These are phyloP conservation scores for Coemansia sp. DNA, from an alignment of 192 early-diverging fungal genomes.

Conservation along the genomic window DNA sequence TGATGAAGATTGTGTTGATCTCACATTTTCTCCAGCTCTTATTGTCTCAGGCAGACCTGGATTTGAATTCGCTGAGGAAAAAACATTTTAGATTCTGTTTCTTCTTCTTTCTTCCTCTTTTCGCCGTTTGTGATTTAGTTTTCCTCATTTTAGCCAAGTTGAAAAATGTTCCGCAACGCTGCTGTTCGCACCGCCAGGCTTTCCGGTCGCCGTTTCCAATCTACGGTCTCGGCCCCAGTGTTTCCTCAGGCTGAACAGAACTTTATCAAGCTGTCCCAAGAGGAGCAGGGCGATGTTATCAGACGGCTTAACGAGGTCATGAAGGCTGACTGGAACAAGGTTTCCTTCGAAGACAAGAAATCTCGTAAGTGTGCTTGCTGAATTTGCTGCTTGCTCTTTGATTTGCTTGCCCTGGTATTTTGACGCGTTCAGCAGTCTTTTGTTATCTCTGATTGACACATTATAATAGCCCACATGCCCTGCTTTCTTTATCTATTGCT, in stretches of 20 bases:
- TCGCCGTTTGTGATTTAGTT: slow-evolving; percentile 10
- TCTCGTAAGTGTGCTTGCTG: slow-evolving; percentile 57
- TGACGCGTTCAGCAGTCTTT: neutral
- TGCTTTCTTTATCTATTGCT: neutral
- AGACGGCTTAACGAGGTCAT: slow-evolving; percentile 79
- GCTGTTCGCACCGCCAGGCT: slow-evolving; percentile 55
- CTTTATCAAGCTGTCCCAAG: slow-evolving; percentile 69
- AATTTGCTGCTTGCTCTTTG: neutral
- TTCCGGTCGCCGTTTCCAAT: slow-evolving; percentile 67
- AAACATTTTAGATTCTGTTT: neutral
- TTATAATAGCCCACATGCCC: neutral
- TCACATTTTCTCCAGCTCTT: neutral
- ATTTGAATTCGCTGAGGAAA: slow-evolving; percentile 9
- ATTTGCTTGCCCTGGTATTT: neutral
- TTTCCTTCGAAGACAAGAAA: slow-evolving; percentile 93
- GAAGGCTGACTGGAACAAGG: slow-evolving; percentile 94
- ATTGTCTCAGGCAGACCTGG: neutral
- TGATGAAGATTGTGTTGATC: slow-evolving; percentile 5
- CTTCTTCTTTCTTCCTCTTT: slow-evolving; percentile 3
- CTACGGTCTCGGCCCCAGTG: slow-evolving; percentile 38
- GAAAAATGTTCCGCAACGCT: slow-evolving; percentile 62
- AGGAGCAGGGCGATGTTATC: slow-evolving; percentile 81
- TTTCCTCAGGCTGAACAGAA: slow-evolving; percentile 50
- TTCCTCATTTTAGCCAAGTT: neutral
- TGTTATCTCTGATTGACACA: too few species aligned